Evolutionary conservation across 2,329 filamentous ascomycete species (phyloP).

Genomic region (Ophiostoma ulmi): DNA sequence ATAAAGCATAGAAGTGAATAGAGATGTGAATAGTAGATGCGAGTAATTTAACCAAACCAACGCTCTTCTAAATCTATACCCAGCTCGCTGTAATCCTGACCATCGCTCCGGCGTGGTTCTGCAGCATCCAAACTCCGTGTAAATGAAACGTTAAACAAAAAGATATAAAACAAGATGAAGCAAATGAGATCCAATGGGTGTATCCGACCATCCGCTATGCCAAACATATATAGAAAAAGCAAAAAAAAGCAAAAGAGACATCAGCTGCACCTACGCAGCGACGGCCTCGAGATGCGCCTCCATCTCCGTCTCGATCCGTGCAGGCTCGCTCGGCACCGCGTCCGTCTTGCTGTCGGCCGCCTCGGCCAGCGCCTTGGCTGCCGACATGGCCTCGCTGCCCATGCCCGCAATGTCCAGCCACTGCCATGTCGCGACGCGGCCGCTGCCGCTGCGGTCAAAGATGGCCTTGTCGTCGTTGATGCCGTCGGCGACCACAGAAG

Average conservation of each 20-base stretch:
- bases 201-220: not conserved
- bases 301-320: conserved; percentile 20
- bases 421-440: conserved; percentile 44
- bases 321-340: conserved; percentile 24
- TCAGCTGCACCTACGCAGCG: not conserved
- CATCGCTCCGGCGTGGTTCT: not conserved
- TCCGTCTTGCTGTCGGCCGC: conserved; percentile 18
- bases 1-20: no score
- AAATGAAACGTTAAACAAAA: not conserved
- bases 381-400: conserved; percentile 33
- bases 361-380: conserved; percentile 10
- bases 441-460: conserved; percentile 40
- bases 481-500: conserved; percentile 31
- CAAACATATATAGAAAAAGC: not conserved
- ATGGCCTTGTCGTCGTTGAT: conserved; percentile 48
- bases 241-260: not conserved
- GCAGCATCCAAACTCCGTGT: not conserved
- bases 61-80: not conserved
- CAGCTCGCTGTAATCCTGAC: not conserved
- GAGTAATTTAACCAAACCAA: not conserved
- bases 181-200: not conserved
- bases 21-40: no score
- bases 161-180: not conserved
- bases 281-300: not conserved
- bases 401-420: conserved; percentile 52